phyloP scores from a whole-genome alignment of 495 filamentous ascomycete genomes.

The Astrothelium macrocarpum region DNA sequence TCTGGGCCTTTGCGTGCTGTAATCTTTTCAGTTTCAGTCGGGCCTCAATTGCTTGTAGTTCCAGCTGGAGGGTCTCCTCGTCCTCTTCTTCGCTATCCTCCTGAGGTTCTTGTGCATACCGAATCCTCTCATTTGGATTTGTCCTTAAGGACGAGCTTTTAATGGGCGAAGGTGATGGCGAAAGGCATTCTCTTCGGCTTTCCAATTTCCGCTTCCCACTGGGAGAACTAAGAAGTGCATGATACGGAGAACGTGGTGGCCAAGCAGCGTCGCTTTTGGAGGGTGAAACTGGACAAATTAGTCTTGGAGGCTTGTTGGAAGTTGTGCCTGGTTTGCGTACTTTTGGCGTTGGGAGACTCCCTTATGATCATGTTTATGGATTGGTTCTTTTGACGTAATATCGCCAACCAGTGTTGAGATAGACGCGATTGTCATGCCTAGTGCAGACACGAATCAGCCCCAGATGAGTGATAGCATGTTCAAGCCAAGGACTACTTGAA shows the following conservation, averaged over 20 bases:
- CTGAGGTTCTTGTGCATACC: conserved; percentile 30
- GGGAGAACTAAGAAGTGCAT: conserved; percentile 73
- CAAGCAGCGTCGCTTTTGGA: conserved; percentile 36
- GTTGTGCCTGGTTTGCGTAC: too few species aligned
- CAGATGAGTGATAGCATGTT: too few species aligned
- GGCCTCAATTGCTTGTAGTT: conserved; percentile 77
- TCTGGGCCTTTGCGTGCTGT: conserved; percentile 34
- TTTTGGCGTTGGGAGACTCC: conserved; percentile 18
- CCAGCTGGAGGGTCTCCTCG: conserved; percentile 76
- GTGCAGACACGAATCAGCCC: neutral
- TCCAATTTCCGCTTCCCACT: conserved; percentile 62
- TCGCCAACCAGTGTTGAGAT: too few species aligned
- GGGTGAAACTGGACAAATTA: conserved; percentile 7
- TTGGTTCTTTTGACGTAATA: neutral
- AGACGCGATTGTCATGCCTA: neutral
- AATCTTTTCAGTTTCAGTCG: conserved; percentile 82
- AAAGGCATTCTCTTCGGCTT: conserved; percentile 43
- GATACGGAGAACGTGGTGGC: conserved; percentile 81
- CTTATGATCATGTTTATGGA: conserved; percentile 9
- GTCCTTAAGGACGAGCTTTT: conserved; percentile 22
- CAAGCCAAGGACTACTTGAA: too few species aligned
- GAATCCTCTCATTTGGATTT: neutral
- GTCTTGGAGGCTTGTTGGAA: too few species aligned
- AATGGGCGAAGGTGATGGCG: conserved; percentile 43
- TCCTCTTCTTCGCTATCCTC: conserved; percentile 67